A percentile compares a stretch with the other conserved stretches of the same genome.
phyloP scores from a whole-genome alignment of 2,329 filamentous ascomycete species.

The Exophiala mesophila region DNA sequence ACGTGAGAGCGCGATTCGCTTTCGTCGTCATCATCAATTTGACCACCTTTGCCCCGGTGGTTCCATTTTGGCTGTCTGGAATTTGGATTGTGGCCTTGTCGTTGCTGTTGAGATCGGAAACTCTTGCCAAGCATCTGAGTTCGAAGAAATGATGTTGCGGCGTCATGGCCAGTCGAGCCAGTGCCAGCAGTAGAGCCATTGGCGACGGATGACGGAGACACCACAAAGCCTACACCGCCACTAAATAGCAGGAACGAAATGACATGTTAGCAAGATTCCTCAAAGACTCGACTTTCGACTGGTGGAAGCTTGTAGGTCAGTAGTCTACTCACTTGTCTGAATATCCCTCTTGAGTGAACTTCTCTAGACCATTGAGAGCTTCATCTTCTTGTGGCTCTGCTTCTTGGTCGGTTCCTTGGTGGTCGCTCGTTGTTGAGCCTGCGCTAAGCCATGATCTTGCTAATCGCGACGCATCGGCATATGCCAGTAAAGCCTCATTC shows the following conservation, averaged over 20 bases:
- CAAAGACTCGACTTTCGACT: too few relatives aligned
- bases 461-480: conserved; percentile 17
- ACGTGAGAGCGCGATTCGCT: conserved; percentile 5
- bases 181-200: too few relatives aligned
- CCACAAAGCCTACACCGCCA: not conserved
- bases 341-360: not conserved
- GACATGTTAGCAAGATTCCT: too few relatives aligned
- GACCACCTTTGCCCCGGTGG: not conserved
- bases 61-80: not conserved
- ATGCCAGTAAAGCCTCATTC: conserved; percentile 16
- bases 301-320: too few relatives aligned
- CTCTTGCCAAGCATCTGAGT: conserved; percentile 13
- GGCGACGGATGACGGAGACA: too few relatives aligned
- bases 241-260: too few relatives aligned
- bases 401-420: not conserved
- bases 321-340: not conserved
- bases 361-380: not conserved
- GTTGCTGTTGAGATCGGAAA: not conserved
- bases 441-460: conserved; percentile 18
- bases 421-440: not conserved
- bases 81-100: not conserved
- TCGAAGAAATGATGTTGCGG: conserved; percentile 16
- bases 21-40: not conserved
- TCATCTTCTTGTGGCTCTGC: not conserved
- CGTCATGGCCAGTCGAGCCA: conserved; percentile 3